Percentiles rank a stretch among this genome's conserved stretches.
These are phyloP conservation scores for Trichosporon sp. DNA, from an alignment of 1,284 basidiomycete species.

Conservation along the genomic window DNA sequence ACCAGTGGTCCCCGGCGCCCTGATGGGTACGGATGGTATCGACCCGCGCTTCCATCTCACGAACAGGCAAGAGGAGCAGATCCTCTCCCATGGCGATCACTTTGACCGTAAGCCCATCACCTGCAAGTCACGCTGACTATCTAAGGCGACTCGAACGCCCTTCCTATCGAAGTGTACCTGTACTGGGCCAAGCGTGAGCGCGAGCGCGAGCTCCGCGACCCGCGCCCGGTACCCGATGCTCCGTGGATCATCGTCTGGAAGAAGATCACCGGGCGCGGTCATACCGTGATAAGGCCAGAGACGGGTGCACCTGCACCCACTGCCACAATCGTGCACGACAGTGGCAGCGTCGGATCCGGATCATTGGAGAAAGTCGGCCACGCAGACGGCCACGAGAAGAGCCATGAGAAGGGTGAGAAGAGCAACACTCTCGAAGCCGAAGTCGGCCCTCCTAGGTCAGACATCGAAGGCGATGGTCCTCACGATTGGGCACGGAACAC, in stretches of 20 bases:
- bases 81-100: not conserved
- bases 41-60: not conserved
- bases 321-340: not conserved
- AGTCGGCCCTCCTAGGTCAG: not conserved
- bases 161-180: slow-evolving; percentile 18
- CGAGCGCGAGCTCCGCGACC: slow-evolving; percentile 12
- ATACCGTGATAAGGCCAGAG: not conserved
- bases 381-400: not conserved
- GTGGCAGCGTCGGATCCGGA: not conserved
- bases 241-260: slow-evolving; percentile 12
- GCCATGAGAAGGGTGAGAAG: not conserved
- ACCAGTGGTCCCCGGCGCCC: not conserved
- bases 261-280: not conserved
- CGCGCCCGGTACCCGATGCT: slow-evolving; percentile 16
- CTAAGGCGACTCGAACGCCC: not conserved
- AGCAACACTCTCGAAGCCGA: not conserved
- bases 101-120: not conserved
- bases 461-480: not conserved
- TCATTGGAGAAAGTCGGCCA: too few relatives aligned
- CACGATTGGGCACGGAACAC: not conserved
- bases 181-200: slow-evolving; percentile 17
- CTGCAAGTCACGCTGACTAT: not conserved
- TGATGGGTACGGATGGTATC: not conserved
- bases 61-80: not conserved
- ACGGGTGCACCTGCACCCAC: not conserved